Evolutionary conservation across 768 basidiomycete genomes (phyloP).

Genomic region (Pholiota conissans): DNA sequence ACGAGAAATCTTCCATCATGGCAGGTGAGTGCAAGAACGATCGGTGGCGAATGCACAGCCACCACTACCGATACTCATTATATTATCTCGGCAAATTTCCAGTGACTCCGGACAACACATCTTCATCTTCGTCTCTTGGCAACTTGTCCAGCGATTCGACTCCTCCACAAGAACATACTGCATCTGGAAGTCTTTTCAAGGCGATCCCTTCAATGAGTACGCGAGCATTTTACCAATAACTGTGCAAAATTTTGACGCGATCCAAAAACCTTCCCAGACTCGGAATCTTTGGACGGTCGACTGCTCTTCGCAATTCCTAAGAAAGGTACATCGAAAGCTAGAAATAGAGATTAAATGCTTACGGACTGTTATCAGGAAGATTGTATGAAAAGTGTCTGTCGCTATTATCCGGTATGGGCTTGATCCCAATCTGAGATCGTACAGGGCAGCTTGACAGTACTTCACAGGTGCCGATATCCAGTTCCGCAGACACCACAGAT

Average conservation of each 20-base stretch:
- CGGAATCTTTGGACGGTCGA: slow-evolving; percentile 81
- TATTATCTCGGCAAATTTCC: slow-evolving; percentile 20
- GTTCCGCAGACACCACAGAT: slow-evolving; percentile 81
- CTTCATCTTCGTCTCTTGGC: neutral
- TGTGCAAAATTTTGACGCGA: neutral
- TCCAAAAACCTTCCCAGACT: slow-evolving; percentile 40
- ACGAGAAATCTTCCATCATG: neutral
- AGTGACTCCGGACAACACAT: slow-evolving; percentile 2
- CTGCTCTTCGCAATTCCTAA: slow-evolving; percentile 96
- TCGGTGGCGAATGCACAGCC: slow-evolving; percentile 16
- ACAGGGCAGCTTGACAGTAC: neutral
- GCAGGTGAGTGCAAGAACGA: neutral
- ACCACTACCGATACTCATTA: slow-evolving; percentile 2
- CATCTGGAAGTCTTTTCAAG: slow-evolving; percentile 1
- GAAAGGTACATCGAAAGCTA: slow-evolving; percentile 65
- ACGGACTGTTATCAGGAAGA: slow-evolving; percentile 52
- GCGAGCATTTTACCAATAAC: neutral
- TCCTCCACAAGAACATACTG: neutral
- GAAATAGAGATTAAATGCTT: slow-evolving; percentile 5
- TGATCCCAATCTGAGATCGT: neutral
- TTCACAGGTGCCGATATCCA: slow-evolving; percentile 91
- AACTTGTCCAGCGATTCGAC: neutral
- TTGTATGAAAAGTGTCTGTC: slow-evolving; percentile 89
- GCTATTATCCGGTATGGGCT: slow-evolving; percentile 70
- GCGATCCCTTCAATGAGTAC: slow-evolving; percentile 20